Conservation (phyloP, 164 flowering plant species). For the Echeveria elegans region DNA sequence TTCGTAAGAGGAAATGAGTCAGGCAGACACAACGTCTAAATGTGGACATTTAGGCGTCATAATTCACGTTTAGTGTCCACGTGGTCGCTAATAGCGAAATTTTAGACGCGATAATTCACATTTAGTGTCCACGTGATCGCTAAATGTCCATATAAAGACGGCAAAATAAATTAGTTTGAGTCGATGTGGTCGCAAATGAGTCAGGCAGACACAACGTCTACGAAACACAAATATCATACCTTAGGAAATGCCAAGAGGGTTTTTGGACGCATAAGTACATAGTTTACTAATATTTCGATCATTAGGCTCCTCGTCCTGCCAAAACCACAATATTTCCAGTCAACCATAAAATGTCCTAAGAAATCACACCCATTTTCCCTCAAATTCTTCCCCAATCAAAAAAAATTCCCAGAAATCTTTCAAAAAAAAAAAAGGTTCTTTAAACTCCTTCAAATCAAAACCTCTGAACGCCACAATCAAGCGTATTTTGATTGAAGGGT, state of each 20-base stretch:
- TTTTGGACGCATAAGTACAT: conserved; percentile 91
- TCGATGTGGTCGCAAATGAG: too few relatives aligned
- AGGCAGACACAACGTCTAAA: too few relatives aligned
- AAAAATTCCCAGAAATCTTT: background rate
- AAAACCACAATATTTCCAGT: conserved; percentile 3
- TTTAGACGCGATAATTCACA: too few relatives aligned
- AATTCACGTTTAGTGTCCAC: too few relatives aligned
- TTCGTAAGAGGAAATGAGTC: too few relatives aligned
- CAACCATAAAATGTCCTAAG: background rate
- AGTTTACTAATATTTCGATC: conserved; percentile 85
- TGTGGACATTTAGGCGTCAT: too few relatives aligned
- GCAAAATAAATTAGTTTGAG: too few relatives aligned
- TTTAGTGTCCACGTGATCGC: too few relatives aligned
- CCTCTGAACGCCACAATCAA: too few relatives aligned
- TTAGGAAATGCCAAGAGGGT: conserved; percentile 95
- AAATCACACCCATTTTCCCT: conserved; percentile 37
- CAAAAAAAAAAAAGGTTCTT: background rate
- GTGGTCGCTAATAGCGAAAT: too few relatives aligned
- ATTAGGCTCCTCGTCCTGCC: conserved; percentile 86
- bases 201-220: background rate
- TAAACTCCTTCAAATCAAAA: background rate
- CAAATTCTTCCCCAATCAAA: background rate
- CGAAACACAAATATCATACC: conserved; percentile 32
- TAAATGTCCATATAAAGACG: too few relatives aligned
- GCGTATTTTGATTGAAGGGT: background rate